Base-by-base conservation (phyloP, 768 basidiomycete species). In the Scleroderma bovista region DNA sequence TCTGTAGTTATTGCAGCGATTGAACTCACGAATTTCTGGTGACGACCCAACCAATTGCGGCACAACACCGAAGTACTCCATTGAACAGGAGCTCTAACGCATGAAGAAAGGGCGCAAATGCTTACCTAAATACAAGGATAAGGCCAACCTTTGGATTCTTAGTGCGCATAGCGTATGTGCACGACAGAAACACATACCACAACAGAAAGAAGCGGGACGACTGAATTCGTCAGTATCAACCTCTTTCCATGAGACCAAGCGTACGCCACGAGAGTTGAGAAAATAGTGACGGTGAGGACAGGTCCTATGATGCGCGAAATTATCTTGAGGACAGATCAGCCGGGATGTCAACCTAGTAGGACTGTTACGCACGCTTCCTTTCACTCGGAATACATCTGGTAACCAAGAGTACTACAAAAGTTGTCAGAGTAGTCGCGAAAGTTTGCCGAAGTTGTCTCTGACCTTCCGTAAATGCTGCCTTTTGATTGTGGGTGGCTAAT, bases 201-300 rank as follows among this genome's bases (percentile, higher is more conserved):
- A 12, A 96, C 89, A 11, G 90, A 89, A 29, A 95, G 76, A 46
- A 96, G 69, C 1, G 93, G 93, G 2, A 93, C 81, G 49, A 95
- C 85, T 22, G 88, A 84, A 66, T 91, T 94, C 17, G 88, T 81
- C 57, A 91, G 72, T 22, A 76, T 74, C 40, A 93, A 65, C 24
- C 72, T 66, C 48, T 80, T 75, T 0, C 86, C 90, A 52, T 67
- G 71, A 19, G 72, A 67, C 64, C 75, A 76, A 34, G 76, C 74
- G 68, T 83, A 87, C 23, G 78, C 80, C 23, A 88, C 75, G 3
- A 73, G 55, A 29, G 68, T 71, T 5, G 93, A 78, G 58, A 88
- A 92, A 5, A 90, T 46, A 0, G 91, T 92, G 26, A 94, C 84
- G 0, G 88, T 91, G 20, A 88, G 64, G 29, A 96, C 88, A 19